Conservation (phyloP, 768 basidiomycete genomes). For the Antrodiella citrinella region DNA sequence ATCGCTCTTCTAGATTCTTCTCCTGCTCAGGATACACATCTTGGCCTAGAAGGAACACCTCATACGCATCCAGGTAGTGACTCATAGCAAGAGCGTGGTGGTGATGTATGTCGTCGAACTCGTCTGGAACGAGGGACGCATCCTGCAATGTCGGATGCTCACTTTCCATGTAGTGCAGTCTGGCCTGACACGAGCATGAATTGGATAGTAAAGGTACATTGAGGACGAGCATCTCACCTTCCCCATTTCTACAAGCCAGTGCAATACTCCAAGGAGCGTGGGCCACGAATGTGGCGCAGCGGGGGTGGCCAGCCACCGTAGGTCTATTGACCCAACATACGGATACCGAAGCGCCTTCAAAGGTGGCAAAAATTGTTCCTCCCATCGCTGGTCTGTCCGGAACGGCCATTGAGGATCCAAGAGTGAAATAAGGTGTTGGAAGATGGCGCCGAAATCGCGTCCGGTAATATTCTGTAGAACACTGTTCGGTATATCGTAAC, state of each 20-base stretch:
- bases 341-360: slow-evolving; percentile 80
- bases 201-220: too few species aligned
- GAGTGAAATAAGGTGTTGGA: slow-evolving; percentile 63
- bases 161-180: slow-evolving; percentile 45
- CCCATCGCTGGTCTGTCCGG: slow-evolving; percentile 47
- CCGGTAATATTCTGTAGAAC: slow-evolving; percentile 72
- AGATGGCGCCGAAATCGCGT: slow-evolving; percentile 81
- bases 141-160: slow-evolving; percentile 64
- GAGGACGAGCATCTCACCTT: slow-evolving; percentile 46
- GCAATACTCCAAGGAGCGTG: slow-evolving; percentile 73
- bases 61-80: slow-evolving; percentile 62
- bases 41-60: slow-evolving; percentile 54
- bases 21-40: slow-evolving; percentile 69
- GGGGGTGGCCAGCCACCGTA: slow-evolving; percentile 81
- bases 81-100: slow-evolving; percentile 74
- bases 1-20: slow-evolving; percentile 62
- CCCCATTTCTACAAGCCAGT: slow-evolving; percentile 87
- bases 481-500: slow-evolving; percentile 60
- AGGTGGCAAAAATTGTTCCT: slow-evolving; percentile 77
- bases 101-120: slow-evolving; percentile 68
- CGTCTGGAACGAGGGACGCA: slow-evolving; percentile 52
- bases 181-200: slow-evolving; percentile 15
- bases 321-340: slow-evolving; percentile 66
- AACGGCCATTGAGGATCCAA: slow-evolving; percentile 68
- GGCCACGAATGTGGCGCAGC: slow-evolving; percentile 95